phyloP scores from a whole-genome alignment of 371 early-diverging fungal genomes.

The Gilbertella persicaria region DNA sequence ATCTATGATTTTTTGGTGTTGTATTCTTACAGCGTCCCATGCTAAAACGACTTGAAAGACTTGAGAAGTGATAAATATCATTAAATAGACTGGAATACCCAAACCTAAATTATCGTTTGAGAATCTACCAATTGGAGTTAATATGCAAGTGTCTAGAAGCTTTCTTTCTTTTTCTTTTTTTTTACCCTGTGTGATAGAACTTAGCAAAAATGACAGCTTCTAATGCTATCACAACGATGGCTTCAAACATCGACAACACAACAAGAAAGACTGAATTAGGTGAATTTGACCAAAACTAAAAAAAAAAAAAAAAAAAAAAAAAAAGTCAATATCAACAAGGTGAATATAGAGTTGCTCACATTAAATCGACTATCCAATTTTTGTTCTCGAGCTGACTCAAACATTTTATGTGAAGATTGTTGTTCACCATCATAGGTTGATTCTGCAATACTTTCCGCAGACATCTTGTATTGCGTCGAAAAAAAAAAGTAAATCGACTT shows the following conservation, averaged over 20 bases:
- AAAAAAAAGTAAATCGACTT: background rate
- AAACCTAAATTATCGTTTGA: background rate
- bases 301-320: background rate
- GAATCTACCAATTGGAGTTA: conserved; percentile 5
- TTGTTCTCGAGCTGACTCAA: conserved; percentile 19
- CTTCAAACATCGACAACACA: conserved; percentile 55
- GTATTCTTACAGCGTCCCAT: conserved; percentile 73
- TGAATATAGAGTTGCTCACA: conserved; percentile 7
- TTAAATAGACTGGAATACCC: conserved; percentile 71
- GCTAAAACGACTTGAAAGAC: conserved; percentile 71
- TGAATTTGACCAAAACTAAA: conserved; percentile 42
- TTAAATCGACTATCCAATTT: conserved; percentile 20
- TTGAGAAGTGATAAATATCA: conserved; percentile 75
- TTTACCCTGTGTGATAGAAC: conserved; percentile 34
- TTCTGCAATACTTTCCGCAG: conserved; percentile 15
- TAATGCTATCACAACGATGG: conserved; percentile 64
- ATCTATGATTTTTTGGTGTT: background rate
- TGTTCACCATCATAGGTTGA: conserved; percentile 11
- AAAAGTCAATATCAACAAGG: background rate
- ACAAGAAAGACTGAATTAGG: conserved; percentile 49
- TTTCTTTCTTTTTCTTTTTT: background rate
- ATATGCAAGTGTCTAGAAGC: background rate
- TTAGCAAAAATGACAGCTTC: conserved; percentile 64
- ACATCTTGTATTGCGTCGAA: conserved; percentile 14
- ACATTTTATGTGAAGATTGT: conserved; percentile 28